A percentile compares a stretch with the other conserved stretches of the same genome.
Evolutionary conservation across 192 early-diverging fungal genomes (phyloP).

Genomic region (Lunasporangiospora selenospora): DNA sequence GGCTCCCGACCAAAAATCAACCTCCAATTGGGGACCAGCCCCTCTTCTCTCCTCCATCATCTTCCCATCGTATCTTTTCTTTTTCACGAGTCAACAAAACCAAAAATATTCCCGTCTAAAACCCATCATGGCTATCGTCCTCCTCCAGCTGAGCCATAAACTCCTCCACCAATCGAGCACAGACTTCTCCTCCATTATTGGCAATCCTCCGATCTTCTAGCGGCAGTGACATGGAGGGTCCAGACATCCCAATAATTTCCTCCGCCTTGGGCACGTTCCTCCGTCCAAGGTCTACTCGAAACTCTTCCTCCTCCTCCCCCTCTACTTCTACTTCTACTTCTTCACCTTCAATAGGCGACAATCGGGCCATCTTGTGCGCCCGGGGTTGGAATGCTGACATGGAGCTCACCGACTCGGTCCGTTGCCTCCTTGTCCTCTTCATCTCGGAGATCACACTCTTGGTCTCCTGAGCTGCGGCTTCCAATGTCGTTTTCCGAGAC

Average conservation of each 20-base stretch:
- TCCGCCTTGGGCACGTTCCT: too few relatives aligned
- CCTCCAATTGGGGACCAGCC: too few relatives aligned
- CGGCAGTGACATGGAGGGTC: too few relatives aligned
- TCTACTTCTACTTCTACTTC: background rate
- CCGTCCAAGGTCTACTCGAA: too few relatives aligned
- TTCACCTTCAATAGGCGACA: background rate
- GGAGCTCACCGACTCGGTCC: slow-evolving; percentile 18
- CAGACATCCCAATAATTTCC: too few relatives aligned
- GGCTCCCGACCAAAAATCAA: too few relatives aligned
- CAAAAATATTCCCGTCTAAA: too few relatives aligned
- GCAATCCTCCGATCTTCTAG: slow-evolving; percentile 22
- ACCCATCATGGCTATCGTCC: too few relatives aligned
- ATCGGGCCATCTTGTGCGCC: slow-evolving; percentile 23
- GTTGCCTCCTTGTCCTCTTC: background rate
- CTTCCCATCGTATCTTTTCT: too few relatives aligned
- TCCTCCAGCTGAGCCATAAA: slow-evolving; percentile 24
- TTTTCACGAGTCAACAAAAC: too few relatives aligned
- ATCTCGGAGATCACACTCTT: background rate
- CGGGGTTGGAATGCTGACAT: slow-evolving; percentile 20
- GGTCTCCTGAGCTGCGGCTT: background rate
- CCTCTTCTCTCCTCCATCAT: too few relatives aligned
- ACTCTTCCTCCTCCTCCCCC: background rate
- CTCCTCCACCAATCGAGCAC: slow-evolving; percentile 29
- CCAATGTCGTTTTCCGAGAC: background rate
- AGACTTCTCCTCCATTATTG: slow-evolving; percentile 38